These are phyloP conservation scores for Melaleuca alternifolia DNA, from an alignment of 345 rosid genomes.

Conservation along the genomic window DNA sequence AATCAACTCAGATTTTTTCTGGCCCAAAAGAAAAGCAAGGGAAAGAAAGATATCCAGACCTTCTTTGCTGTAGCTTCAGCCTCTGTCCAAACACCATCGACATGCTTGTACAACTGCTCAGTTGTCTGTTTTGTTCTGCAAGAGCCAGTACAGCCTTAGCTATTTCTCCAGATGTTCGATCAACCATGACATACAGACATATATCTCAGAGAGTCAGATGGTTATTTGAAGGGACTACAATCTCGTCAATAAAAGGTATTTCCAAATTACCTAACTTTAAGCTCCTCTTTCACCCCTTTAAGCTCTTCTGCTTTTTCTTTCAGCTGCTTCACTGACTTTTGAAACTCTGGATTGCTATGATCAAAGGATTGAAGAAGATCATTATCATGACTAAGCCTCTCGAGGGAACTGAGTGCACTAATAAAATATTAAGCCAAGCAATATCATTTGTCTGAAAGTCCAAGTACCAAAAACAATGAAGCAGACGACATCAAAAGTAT, in stretches of 20 bases:
- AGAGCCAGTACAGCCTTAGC: conserved; percentile 67
- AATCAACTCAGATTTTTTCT: background rate
- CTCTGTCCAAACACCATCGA: conserved; percentile 79
- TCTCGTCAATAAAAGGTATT: background rate
- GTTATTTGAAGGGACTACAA: conserved; percentile 22
- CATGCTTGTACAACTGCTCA: conserved; percentile 82
- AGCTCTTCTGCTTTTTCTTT: conserved; percentile 67
- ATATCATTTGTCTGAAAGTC: background rate
- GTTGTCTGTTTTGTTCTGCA: conserved; percentile 93
- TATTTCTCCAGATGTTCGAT: conserved; percentile 1
- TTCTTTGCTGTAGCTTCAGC: conserved; percentile 86
- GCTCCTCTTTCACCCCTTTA: conserved; percentile 57
- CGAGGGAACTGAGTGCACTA: background rate
- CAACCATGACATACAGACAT: conserved; percentile 41
- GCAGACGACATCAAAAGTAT: background rate
- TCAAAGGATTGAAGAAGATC: background rate
- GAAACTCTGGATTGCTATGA: conserved; percentile 67
- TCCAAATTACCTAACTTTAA: conserved; percentile 60
- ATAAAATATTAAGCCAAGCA: background rate
- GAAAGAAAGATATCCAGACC: conserved; percentile 25
- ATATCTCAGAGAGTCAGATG: conserved; percentile 15
- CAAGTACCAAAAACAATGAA: background rate
- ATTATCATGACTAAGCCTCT: background rate
- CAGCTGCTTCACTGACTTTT: conserved; percentile 64
- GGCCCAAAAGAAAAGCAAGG: background rate